A percentile compares a stretch with the other conserved stretches of the same genome.
These are phyloP conservation scores for Penicillium parvum DNA, from an alignment of 495 filamentous ascomycete genomes.

Conservation along the genomic window DNA sequence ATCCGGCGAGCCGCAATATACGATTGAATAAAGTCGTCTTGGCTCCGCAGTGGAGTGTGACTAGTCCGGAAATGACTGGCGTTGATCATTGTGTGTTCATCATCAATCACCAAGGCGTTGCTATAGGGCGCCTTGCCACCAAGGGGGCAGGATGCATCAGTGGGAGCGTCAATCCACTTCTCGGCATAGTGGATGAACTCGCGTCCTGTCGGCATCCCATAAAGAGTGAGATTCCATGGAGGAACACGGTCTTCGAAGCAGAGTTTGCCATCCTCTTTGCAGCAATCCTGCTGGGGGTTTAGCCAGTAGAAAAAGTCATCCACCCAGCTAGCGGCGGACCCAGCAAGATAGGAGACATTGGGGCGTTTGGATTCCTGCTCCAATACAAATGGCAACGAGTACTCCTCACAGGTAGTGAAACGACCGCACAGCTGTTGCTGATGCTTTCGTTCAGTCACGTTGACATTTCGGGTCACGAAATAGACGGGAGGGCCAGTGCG, in stretches of 20 bases:
- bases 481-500: constrained; percentile 91
- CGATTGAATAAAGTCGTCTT: constrained; percentile 89
- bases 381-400: constrained; percentile 79
- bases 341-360: constrained; percentile 85
- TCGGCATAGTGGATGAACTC: constrained; percentile 84
- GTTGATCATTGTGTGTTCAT: constrained; percentile 54
- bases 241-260: constrained; percentile 77
- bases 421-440: constrained; percentile 89
- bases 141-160: constrained; percentile 76
- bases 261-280: constrained; percentile 57
- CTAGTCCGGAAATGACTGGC: constrained; percentile 90
- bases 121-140: constrained; percentile 85
- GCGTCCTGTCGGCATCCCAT: constrained; percentile 84
- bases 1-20: constrained; percentile 91
- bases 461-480: constrained; percentile 81
- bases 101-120: constrained; percentile 76
- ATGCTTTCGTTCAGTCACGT: constrained; percentile 64
- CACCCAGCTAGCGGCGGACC: constrained; percentile 91
- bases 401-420: constrained; percentile 78
- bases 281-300: constrained; percentile 84
- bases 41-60: constrained; percentile 78
- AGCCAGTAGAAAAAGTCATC: constrained; percentile 97
- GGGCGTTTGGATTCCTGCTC: constrained; percentile 90
- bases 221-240: constrained; percentile 79
- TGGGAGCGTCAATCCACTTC: constrained; percentile 77